phyloP scores from a whole-genome alignment of 306 rosid genomes.

The Glycine soja region DNA sequence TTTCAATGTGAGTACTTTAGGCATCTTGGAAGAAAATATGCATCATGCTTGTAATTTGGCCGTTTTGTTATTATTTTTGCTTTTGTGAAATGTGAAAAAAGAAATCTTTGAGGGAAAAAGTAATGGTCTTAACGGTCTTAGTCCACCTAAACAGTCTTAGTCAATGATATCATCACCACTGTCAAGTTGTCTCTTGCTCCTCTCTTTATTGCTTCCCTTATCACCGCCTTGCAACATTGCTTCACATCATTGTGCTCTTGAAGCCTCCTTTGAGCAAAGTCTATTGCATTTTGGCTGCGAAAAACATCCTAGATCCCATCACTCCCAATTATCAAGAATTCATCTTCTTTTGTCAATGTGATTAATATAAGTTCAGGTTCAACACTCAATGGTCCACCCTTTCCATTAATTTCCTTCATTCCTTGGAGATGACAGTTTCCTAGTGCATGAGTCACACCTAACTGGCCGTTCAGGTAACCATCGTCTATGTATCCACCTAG shows the following conservation, averaged over 20 bases:
- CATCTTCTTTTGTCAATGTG: slow-evolving; percentile 80
- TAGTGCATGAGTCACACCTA: slow-evolving; percentile 87
- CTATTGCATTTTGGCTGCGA: slow-evolving; percentile 79
- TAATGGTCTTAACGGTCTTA: too few relatives aligned
- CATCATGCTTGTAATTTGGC: too few relatives aligned
- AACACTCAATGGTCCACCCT: slow-evolving; percentile 84
- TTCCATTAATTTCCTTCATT: slow-evolving; percentile 62
- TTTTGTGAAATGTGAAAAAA: too few relatives aligned
- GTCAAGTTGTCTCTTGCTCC: slow-evolving; percentile 82
- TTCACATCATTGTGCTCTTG: slow-evolving; percentile 89
- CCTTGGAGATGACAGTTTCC: slow-evolving; percentile 98
- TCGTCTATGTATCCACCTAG: slow-evolving; percentile 79
- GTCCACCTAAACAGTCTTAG: too few relatives aligned
- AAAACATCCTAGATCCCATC: slow-evolving; percentile 96
- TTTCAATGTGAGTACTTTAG: too few relatives aligned
- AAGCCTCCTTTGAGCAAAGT: slow-evolving; percentile 78
- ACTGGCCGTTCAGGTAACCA: slow-evolving; percentile 77
- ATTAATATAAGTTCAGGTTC: slow-evolving; percentile 83
- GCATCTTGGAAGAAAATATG: too few relatives aligned
- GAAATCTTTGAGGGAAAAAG: too few relatives aligned
- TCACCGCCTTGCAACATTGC: slow-evolving; percentile 80
- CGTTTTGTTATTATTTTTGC: too few relatives aligned
- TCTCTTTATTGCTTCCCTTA: slow-evolving; percentile 81
- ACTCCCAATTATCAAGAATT: slow-evolving; percentile 88
- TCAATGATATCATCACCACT: slow-evolving; percentile 76